Base-by-base conservation (phyloP, 1,284 basidiomycete species). In the Apiotrichum siamense region DNA sequence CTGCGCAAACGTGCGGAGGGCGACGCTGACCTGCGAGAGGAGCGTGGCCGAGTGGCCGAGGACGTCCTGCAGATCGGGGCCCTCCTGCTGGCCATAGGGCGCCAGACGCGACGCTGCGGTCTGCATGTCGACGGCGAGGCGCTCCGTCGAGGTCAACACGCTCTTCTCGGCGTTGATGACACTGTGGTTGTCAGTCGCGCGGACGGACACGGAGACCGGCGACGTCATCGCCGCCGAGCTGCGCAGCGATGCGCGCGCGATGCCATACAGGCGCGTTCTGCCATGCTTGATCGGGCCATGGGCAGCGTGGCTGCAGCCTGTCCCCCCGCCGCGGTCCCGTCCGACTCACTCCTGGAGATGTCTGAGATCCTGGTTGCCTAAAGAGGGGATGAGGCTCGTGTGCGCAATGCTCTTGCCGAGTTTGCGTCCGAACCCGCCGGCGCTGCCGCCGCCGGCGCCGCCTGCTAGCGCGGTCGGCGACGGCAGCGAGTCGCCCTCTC, bases 81-180 rank as follows among this genome's bases (percentile, higher is more conserved):
- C 92, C 74, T 96, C 90, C 20, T 85, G 83, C 33, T 79, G 73
- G 5, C 88, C 89, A 85, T 91, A 97, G 21, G 77, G 68, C 44
- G 84, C 80, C 52, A 96, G 73, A 0, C 85, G 81, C 57, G 89
- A 85, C 0, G 85, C 81, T 1, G 88, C 83, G 66, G 85, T 87
- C 80, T 83, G 23, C 85, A 78, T 66, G 78, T 84, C 70, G 85
- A 82, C 31, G 83, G 65, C 63, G 15, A 72, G 55, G 21, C 61
- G 61, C 46, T 75, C 84, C 56, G 76, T 87, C 81, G 83, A 81
- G 47, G 80, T 77, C 39, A 94, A 76, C 15, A 93, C 85, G 5
- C 79, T 75, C 76, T 97, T 97, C 74, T 97, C 92, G 1, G 86
- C 80, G 3, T 82, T 85, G 57, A 97, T 97, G 57, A 94, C 78